Evolutionary conservation across 163 green algal genomes (phyloP).

Genomic region (Scenedesmus sp.): DNA sequence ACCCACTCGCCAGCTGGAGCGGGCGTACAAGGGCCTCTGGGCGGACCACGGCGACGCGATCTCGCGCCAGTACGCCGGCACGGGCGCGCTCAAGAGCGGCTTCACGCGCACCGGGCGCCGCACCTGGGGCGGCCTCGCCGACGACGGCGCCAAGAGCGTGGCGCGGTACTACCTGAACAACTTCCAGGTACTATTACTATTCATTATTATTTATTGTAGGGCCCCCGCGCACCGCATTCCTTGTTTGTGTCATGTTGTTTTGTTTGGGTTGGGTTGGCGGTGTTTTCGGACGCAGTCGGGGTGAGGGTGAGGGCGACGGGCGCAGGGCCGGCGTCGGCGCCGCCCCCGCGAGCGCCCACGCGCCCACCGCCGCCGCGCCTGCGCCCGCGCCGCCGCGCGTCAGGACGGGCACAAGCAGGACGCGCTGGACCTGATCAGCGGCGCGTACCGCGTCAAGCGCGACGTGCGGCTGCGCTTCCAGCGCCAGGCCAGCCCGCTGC

Average conservation of each 20-base stretch:
- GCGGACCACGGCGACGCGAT: slow-evolving; percentile 92
- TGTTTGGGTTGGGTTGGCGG: too few relatives aligned
- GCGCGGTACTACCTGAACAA: slow-evolving; percentile 93
- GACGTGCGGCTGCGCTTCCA: slow-evolving; percentile 38
- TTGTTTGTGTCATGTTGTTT: too few relatives aligned
- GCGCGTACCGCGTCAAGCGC: slow-evolving; percentile 36
- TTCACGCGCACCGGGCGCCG: slow-evolving; percentile 93
- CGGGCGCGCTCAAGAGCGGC: slow-evolving; percentile 86
- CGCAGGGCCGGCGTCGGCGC: too few relatives aligned
- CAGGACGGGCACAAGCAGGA: slow-evolving; percentile 50
- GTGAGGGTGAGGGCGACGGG: too few relatives aligned
- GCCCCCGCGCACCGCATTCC: too few relatives aligned
- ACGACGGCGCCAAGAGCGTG: slow-evolving; percentile 75
- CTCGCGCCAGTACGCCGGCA: slow-evolving; percentile 84
- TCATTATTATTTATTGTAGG: too few relatives aligned
- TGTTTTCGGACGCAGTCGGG: too few relatives aligned
- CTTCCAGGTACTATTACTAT: slow-evolving; percentile 78
- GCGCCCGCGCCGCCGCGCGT: not conserved
- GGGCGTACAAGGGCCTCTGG: slow-evolving; percentile 83
- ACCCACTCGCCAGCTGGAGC: slow-evolving; percentile 59
- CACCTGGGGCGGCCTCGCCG: slow-evolving; percentile 78
- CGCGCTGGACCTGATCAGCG: slow-evolving; percentile 42
- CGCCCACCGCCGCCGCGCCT: not conserved
- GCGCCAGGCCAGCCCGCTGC: slow-evolving; percentile 19
- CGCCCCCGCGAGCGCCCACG: not conserved